Base-by-base conservation (phyloP, 768 basidiomycete genomes). In the Pleurotus salmoneostramineus region DNA sequence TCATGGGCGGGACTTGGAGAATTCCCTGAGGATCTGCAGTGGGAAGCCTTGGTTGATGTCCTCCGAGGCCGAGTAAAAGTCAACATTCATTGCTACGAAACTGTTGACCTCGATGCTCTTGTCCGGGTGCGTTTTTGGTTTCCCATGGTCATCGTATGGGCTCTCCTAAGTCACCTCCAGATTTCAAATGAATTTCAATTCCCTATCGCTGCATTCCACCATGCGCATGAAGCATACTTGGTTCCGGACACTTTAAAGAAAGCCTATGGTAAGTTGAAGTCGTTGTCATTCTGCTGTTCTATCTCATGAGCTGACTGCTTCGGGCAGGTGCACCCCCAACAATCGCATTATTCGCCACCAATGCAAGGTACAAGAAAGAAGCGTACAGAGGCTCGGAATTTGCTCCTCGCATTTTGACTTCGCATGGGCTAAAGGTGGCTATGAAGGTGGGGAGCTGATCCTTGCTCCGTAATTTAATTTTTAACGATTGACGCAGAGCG, bases 171-270 rank as follows among this genome's bases (percentile, higher is more conserved):
- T 50, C 42, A 48, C 5, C 14, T 32, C 5, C 7, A 76, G 71
- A 71, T 86, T 34, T 78, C 82, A 6, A 82, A 87, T 65, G 85
- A 88, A 66, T 88, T 87, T 61, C 80, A 87, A 63, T 89, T 90
- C 68, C 77, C 83, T 2, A 81, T 92, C 54, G 85, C 88, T 4
- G 85, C 86, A 1, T 85, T 91, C 69, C 91, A 92, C 59, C 84
- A 87, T 56, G 91, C 91, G 0, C 86, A 88, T 60, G 89, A 93
- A 65, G 84, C 90, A 0, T 94, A 88, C 66, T 80, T 94, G n/a
- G 88, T 94, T n/a, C 89, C 92, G 0, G 86, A 87, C 48, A 68
- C 89, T 1, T 73, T 95, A 63, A 91, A 89, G 73, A 80, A 81
- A 62, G 82, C 83, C 44, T 92, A 79, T 66, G 90, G 81, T 79